Percentiles rank a stretch among this genome's conserved stretches.
These are phyloP conservation scores for Mucor mucedo DNA, from an alignment of 371 early-diverging fungal genomes.

Conservation along the genomic window DNA sequence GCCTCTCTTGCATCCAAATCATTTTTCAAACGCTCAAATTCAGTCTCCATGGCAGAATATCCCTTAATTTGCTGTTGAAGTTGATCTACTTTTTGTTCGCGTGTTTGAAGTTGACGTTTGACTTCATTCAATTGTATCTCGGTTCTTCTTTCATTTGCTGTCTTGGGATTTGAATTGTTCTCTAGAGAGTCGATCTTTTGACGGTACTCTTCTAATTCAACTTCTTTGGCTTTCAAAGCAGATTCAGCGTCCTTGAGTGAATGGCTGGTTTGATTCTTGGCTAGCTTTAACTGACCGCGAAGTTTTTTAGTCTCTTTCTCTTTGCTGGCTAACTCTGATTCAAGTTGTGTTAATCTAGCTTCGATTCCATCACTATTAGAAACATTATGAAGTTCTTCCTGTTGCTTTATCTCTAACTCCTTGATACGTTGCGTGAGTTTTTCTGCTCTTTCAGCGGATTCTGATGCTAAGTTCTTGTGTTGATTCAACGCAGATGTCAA, in stretches of 20 bases:
- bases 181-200: background rate
- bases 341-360: background rate
- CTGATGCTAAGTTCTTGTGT: background rate
- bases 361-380: background rate
- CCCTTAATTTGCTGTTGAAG: conserved; percentile 10
- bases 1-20: conserved; percentile 7
- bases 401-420: conserved; percentile 10
- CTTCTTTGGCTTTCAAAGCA: conserved; percentile 12
- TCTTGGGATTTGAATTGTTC: background rate
- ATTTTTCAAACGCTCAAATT: conserved; percentile 7
- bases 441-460: background rate
- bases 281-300: conserved; percentile 25
- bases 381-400: background rate
- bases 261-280: conserved; percentile 18
- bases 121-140: conserved; percentile 21
- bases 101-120: conserved; percentile 21
- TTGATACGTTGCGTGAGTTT: conserved; percentile 10
- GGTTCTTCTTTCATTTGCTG: conserved; percentile 10
- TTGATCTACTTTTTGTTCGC: conserved; percentile 21
- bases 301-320: conserved; percentile 30
- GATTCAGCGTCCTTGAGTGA: conserved; percentile 14
- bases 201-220: conserved; percentile 7
- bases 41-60: conserved; percentile 3
- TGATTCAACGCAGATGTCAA: background rate
- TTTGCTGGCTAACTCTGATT: conserved; percentile 5